A percentile compares a stretch with the other conserved stretches of the same genome.
Evolutionary conservation across 1,284 basidiomycete species (phyloP).

Genomic region (Pseudozyma pruni): DNA sequence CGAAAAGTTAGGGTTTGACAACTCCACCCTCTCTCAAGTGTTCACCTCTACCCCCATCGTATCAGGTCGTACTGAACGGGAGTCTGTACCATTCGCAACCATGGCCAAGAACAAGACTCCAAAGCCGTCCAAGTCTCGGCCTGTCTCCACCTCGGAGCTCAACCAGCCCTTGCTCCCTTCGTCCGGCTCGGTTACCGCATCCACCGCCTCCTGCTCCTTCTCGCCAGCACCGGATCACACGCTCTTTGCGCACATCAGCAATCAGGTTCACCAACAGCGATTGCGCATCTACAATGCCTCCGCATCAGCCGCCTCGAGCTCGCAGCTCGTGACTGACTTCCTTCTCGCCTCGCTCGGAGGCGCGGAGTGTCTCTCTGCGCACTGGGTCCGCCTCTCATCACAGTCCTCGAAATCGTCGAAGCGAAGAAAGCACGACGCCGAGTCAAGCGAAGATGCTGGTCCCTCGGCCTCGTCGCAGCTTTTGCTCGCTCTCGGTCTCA

Average conservation of each 20-base stretch:
- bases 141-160: constrained; percentile 72
- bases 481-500: constrained; percentile 60
- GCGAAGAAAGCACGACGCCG: constrained; percentile 50
- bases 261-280: constrained; percentile 79
- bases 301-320: constrained; percentile 73
- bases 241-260: constrained; percentile 76
- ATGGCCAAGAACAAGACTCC: constrained; percentile 59
- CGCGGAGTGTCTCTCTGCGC: constrained; percentile 41
- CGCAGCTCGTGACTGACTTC: constrained; percentile 73
- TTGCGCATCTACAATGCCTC: constrained; percentile 76
- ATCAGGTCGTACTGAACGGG: background rate
- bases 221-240: constrained; percentile 75
- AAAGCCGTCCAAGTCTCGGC: constrained; percentile 57
- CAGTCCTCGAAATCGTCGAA: constrained; percentile 30
- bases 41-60: constrained; percentile 1
- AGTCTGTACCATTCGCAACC: background rate
- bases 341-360: constrained; percentile 46
- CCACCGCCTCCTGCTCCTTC: constrained; percentile 46
- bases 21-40: background rate
- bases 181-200: constrained; percentile 66
- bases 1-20: constrained; percentile 22
- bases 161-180: constrained; percentile 73
- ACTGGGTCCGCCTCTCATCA: constrained; percentile 43
- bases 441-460: constrained; percentile 14
- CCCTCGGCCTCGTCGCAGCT: constrained; percentile 27